These are phyloP conservation scores for Leccinum subrobustum DNA, from an alignment of 1,284 basidiomycete genomes.

Conservation along the genomic window DNA sequence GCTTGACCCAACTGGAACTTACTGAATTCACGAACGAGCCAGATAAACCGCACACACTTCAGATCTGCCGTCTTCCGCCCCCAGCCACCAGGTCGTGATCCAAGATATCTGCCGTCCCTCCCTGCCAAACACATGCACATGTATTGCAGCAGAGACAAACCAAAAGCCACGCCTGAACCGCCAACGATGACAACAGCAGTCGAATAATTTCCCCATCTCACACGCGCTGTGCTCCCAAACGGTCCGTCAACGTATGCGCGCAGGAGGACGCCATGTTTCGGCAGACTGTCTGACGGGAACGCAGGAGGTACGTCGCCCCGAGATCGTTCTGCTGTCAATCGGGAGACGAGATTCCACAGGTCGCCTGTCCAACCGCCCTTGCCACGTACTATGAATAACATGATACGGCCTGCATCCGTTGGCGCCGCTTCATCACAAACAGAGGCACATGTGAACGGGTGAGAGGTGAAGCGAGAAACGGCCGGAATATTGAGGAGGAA, in stretches of 20 bases:
- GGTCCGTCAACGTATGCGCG: constrained; percentile 75
- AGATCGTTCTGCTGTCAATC: constrained; percentile 37
- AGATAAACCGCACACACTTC: constrained; percentile 73
- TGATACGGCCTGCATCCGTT: constrained; percentile 48
- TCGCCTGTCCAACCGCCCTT: constrained; percentile 74
- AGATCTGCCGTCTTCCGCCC: constrained; percentile 43
- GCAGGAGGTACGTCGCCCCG: constrained; percentile 26
- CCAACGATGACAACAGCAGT: constrained; percentile 73
- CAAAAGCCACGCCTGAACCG: constrained; percentile 81
- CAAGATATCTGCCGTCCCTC: constrained; percentile 46
- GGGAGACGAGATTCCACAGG: constrained; percentile 62
- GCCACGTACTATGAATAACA: constrained; percentile 76
- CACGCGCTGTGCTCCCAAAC: constrained; percentile 71
- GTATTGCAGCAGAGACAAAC: constrained; percentile 70
- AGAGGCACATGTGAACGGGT: constrained; percentile 82
- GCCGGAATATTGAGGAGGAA: constrained; percentile 74
- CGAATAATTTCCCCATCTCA: constrained; percentile 65
- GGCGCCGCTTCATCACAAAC: constrained; percentile 56
- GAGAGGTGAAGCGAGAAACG: constrained; percentile 66
- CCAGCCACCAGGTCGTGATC: constrained; percentile 44
- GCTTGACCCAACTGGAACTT: constrained; percentile 25
- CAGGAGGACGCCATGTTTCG: constrained; percentile 54
- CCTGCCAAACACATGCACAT: constrained; percentile 63
- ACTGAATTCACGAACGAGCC: constrained; percentile 84
- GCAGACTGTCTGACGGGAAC: constrained; percentile 23